phyloP scores from a whole-genome alignment of 1,139 yeast genomes.

The Pichia sp. region DNA sequence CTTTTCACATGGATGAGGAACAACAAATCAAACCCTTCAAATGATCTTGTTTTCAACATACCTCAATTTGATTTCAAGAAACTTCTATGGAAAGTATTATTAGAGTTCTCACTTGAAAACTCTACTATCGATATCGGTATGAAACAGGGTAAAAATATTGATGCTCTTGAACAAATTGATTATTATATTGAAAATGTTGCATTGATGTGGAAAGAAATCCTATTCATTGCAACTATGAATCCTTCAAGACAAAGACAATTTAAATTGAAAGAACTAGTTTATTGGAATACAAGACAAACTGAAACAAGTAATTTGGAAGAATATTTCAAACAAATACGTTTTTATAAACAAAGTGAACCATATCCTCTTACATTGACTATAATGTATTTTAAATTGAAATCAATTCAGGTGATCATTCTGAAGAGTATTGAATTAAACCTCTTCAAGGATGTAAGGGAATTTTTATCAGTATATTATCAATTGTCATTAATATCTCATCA shows the following conservation, averaged over 20 bases:
- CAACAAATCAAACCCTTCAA: constrained; percentile 39
- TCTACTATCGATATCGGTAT: constrained; percentile 12
- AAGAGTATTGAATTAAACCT: constrained; percentile 74
- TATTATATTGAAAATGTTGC: constrained; percentile 12
- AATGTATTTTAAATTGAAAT: constrained; percentile 40
- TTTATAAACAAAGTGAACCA: constrained; percentile 6
- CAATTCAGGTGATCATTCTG: constrained; percentile 66
- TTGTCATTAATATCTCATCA: constrained; percentile 62
- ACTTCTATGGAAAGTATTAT: constrained; percentile 18
- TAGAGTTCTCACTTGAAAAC: constrained; percentile 14
- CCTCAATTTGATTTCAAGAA: constrained; percentile 14
- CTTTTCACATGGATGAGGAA: constrained; percentile 25
- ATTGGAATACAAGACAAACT: constrained; percentile 72
- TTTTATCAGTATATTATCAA: constrained; percentile 29
- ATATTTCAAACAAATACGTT: constrained; percentile 6
- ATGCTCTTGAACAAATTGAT: constrained; percentile 7
- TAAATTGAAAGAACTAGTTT: constrained; percentile 44
- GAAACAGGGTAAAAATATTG: neutral
- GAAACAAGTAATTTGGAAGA: constrained; percentile 12
- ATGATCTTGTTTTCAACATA: constrained; percentile 39
- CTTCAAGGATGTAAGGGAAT: constrained; percentile 62
- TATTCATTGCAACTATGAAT: constrained; percentile 31
- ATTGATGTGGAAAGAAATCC: constrained; percentile 9
- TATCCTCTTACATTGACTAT: constrained; percentile 10
- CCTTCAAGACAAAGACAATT: constrained; percentile 79